phyloP scores from a whole-genome alignment of 805 yeast genomes.

The Saccharomycopsis synnaedendra region DNA sequence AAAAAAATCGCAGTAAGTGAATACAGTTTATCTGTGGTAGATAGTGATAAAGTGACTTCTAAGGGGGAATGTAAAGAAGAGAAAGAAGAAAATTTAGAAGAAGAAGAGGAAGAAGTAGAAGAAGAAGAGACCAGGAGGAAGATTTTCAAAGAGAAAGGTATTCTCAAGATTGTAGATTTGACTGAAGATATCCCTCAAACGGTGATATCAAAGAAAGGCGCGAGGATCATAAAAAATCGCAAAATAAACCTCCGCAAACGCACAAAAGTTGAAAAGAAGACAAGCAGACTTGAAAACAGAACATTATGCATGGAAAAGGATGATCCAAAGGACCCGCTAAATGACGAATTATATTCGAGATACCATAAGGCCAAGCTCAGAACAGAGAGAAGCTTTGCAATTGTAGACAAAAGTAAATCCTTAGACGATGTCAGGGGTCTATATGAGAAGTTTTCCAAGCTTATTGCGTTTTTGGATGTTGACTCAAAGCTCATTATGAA shows the following conservation, averaged over 20 bases:
- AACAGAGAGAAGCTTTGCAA: slow-evolving; percentile 15
- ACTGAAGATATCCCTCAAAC: slow-evolving; percentile 3
- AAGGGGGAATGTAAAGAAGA: too few relatives aligned
- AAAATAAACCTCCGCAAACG: neutral
- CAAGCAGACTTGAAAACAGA: neutral
- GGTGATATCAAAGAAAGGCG: slow-evolving; percentile 4
- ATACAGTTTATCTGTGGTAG: neutral
- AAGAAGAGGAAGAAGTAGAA: neutral
- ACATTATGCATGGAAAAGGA: neutral
- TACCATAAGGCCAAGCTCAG: slow-evolving; percentile 15
- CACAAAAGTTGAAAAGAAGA: neutral
- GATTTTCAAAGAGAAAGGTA: too few relatives aligned
- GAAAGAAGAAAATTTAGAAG: too few relatives aligned
- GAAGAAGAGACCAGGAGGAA: neutral
- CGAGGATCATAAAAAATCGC: slow-evolving; percentile 5
- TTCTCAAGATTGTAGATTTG: neutral
- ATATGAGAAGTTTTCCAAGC: slow-evolving; percentile 1
- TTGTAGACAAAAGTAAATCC: slow-evolving; percentile 10
- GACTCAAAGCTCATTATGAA: neutral
- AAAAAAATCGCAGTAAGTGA: neutral
- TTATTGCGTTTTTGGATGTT: slow-evolving; percentile 4
- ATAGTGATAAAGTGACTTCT: neutral
- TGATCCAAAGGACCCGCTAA: slow-evolving; percentile 11
- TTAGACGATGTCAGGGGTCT: slow-evolving; percentile 10
- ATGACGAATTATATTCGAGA: slow-evolving; percentile 2